Conservation (phyloP, 768 basidiomycete species). For the Porphyrellus cyaneotinctus region DNA sequence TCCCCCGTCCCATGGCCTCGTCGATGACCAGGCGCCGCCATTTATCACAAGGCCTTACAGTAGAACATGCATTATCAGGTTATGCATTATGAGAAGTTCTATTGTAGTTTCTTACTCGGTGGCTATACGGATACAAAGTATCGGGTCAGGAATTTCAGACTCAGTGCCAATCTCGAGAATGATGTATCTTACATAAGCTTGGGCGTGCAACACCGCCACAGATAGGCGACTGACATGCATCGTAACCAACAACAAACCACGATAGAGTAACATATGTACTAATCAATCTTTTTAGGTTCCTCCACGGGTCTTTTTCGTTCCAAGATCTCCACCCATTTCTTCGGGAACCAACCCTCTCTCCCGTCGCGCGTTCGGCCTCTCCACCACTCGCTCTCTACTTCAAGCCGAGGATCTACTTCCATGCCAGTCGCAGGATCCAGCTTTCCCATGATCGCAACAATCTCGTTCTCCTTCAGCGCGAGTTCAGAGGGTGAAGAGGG, state of each 20-base stretch:
- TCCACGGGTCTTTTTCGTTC: constrained; percentile 40
- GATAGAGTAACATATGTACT: constrained; percentile 3
- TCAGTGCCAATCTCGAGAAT: too few species aligned
- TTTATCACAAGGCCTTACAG: too few species aligned
- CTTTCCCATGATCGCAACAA: constrained; percentile 87
- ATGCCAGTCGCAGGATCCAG: constrained; percentile 63
- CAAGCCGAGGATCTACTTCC: constrained; percentile 64
- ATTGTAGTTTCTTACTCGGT: too few species aligned
- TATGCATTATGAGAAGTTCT: too few species aligned
- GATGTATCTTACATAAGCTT: too few species aligned
- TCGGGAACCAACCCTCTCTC: constrained; percentile 91
- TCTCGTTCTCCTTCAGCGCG: constrained; percentile 79
- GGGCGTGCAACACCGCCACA: too few species aligned
- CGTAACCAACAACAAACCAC: not conserved
- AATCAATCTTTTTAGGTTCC: constrained; percentile 42
- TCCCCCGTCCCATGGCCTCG: too few species aligned
- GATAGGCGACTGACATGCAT: too few species aligned
- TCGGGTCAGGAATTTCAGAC: too few species aligned
- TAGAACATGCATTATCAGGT: too few species aligned
- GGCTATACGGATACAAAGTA: too few species aligned
- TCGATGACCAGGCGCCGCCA: too few species aligned
- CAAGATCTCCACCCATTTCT: constrained; percentile 78
- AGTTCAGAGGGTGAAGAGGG: constrained; percentile 76
- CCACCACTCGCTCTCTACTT: constrained; percentile 82
- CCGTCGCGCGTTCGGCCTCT: constrained; percentile 90